Evolutionary conservation across 768 basidiomycete genomes (phyloP).

Genomic region (Nevesoporus exiguus): DNA sequence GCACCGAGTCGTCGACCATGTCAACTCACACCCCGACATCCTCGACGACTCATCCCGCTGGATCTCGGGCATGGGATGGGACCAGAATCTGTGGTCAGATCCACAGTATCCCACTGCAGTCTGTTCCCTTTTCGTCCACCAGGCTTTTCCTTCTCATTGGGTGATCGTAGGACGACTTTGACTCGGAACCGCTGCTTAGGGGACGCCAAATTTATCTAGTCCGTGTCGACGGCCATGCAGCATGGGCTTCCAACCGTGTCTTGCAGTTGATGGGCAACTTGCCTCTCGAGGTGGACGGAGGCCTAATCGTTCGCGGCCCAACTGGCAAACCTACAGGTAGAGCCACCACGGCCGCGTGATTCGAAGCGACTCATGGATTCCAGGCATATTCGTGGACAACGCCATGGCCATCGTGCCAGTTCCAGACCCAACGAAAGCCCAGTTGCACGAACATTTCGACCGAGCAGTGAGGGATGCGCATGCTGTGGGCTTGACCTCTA

Average conservation of each 20-base stretch:
- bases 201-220: slow-evolving; percentile 69
- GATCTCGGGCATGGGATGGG: slow-evolving; percentile 92
- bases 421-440: slow-evolving; percentile 56
- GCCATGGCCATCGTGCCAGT: slow-evolving; percentile 74
- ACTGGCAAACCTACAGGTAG: slow-evolving; percentile 67
- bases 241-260: slow-evolving; percentile 79
- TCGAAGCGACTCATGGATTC: not conserved
- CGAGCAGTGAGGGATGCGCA: slow-evolving; percentile 65
- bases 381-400: slow-evolving; percentile 81
- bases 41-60: slow-evolving; percentile 52
- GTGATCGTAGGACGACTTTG: slow-evolving; percentile 63
- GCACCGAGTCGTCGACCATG: slow-evolving; percentile 54
- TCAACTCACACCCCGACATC: slow-evolving; percentile 55
- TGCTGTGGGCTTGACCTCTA: slow-evolving; percentile 75
- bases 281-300: slow-evolving; percentile 66
- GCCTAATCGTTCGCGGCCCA: slow-evolving; percentile 62
- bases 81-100: slow-evolving; percentile 77
- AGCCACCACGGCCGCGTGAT: not conserved
- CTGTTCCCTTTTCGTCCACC: slow-evolving; percentile 24
- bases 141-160: not conserved
- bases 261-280: slow-evolving; percentile 60
- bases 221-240: slow-evolving; percentile 81
- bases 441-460: slow-evolving; percentile 62
- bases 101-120: slow-evolving; percentile 72
- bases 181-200: slow-evolving; percentile 60